These are phyloP conservation scores for Eucalyptus erythrocorys DNA, from an alignment of 345 rosid species.

Conservation along the genomic window DNA sequence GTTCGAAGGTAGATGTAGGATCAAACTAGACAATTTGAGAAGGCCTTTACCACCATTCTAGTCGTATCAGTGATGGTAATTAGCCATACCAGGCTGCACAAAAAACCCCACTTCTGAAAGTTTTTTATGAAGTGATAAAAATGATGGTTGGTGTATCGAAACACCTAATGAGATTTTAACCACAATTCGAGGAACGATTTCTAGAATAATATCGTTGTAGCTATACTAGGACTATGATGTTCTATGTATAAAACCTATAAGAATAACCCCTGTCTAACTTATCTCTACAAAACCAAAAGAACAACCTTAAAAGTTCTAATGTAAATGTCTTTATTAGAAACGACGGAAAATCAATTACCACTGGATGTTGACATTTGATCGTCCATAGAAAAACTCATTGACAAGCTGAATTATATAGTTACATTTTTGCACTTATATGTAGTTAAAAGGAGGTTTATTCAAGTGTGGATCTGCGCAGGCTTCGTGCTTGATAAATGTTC, in stretches of 20 bases:
- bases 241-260: background rate
- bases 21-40: background rate
- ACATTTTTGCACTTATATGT: background rate
- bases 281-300: background rate
- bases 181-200: background rate
- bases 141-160: background rate
- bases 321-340: background rate
- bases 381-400: background rate
- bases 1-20: background rate
- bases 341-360: background rate
- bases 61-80: background rate
- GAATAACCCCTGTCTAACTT: background rate
- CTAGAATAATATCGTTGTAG: background rate
- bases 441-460: background rate
- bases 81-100: background rate
- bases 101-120: background rate
- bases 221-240: background rate
- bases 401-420: background rate
- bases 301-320: background rate
- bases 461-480: background rate
- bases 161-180: background rate
- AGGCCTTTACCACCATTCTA: background rate
- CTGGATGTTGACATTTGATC: background rate
- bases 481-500: fast-evolving
- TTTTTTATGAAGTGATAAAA: background rate